phyloP scores from a whole-genome alignment of 345 rosid genomes.

The Heritiera fomes region DNA sequence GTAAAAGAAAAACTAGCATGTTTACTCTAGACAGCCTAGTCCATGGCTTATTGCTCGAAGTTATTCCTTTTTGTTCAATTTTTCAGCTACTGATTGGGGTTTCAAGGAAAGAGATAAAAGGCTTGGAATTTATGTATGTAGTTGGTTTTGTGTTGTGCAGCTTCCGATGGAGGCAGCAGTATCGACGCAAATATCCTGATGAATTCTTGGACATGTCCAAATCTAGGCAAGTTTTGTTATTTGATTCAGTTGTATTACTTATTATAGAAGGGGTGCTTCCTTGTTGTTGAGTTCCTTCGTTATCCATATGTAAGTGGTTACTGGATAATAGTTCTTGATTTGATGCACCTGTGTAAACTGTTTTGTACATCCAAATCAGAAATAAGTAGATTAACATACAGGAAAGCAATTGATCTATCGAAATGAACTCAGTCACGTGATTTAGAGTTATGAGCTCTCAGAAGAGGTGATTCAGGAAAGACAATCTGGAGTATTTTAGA shows the following conservation, averaged over 20 bases:
- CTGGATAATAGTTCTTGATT: neutral
- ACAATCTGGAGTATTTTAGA: neutral
- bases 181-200: conserved; percentile 82
- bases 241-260: neutral
- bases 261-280: neutral
- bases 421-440: neutral
- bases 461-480: conserved; percentile 3
- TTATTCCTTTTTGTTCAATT: neutral
- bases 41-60: neutral
- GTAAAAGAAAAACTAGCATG: neutral
- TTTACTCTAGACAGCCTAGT: neutral
- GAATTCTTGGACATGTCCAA: conserved; percentile 89
- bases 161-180: conserved; percentile 88
- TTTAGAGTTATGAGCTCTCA: neutral
- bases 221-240: conserved; percentile 45
- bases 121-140: neutral
- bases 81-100: neutral
- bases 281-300: neutral
- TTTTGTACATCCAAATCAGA: neutral
- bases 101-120: neutral
- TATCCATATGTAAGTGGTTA: neutral
- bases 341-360: neutral
- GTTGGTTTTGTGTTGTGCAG: conserved; percentile 35
- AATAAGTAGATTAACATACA: neutral
- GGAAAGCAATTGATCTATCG: neutral